Evolutionary conservation across 78 protist genomes (phyloP).

Genomic region (Dictyostelium citrinum): DNA sequence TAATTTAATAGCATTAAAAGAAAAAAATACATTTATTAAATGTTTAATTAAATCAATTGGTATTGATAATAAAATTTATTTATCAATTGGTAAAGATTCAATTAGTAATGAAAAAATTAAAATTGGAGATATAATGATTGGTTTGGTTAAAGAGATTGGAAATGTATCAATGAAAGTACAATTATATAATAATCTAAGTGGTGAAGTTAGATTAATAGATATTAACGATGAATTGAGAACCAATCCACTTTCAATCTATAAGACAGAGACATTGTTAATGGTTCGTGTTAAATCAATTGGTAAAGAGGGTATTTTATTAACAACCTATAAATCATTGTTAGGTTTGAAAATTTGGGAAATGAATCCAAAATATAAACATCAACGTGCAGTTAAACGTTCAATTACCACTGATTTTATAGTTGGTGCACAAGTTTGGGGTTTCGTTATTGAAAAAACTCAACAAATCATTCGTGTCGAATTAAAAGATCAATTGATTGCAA

Average conservation of each 20-base stretch:
- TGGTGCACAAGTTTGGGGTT: background rate
- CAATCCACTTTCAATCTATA: background rate
- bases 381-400: background rate
- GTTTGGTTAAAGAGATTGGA: background rate
- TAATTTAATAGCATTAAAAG: too few relatives aligned
- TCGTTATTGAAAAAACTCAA: background rate
- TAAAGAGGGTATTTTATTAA: background rate
- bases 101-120: background rate
- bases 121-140: background rate
- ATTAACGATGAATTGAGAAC: background rate
- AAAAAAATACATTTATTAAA: background rate
- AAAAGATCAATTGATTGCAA: background rate
- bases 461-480: slow-evolving; percentile 4
- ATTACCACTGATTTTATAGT: background rate
- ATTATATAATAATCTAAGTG: background rate
- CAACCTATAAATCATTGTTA: background rate
- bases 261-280: background rate
- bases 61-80: background rate
- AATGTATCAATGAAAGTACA: background rate
- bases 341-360: background rate
- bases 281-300: background rate
- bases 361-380: slow-evolving; percentile 19
- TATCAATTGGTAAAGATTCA: background rate
- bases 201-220: background rate
- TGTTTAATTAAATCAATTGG: background rate